Evolutionary conservation across 2,329 filamentous ascomycete genomes (phyloP).

Genomic region (Triangularia setosa): DNA sequence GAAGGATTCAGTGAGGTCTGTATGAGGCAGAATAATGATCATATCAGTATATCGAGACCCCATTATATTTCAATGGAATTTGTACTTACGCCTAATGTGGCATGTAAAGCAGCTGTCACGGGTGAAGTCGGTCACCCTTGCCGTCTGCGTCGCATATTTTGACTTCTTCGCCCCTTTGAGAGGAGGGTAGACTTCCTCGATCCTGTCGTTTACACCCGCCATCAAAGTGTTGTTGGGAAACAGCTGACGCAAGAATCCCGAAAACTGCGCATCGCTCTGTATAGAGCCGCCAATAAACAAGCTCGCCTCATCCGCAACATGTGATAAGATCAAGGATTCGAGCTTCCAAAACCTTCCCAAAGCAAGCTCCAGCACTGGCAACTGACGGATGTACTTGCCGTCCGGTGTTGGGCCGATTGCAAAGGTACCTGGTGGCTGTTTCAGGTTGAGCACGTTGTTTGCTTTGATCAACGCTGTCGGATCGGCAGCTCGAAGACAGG

Average conservation of each 20-base stretch:
- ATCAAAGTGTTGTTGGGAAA: slow-evolving; percentile 33
- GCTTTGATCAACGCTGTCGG: slow-evolving; percentile 25
- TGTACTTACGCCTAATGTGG: slow-evolving; percentile 31
- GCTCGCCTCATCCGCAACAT: slow-evolving; percentile 30
- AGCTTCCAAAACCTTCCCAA: slow-evolving; percentile 29
- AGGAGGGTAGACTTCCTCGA: slow-evolving; percentile 32
- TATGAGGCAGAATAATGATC: not conserved
- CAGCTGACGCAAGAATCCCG: slow-evolving; percentile 28
- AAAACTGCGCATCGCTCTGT: slow-evolving; percentile 33
- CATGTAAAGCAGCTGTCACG: slow-evolving; percentile 37
- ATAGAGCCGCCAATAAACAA: slow-evolving; percentile 31
- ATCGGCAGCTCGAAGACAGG: slow-evolving; percentile 29
- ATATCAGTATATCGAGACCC: not conserved
- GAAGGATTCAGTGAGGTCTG: slow-evolving; percentile 35
- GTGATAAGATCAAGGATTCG: slow-evolving; percentile 30
- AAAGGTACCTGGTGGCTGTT: slow-evolving; percentile 29
- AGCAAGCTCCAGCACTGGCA: slow-evolving; percentile 31
- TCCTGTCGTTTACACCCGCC: slow-evolving; percentile 26
- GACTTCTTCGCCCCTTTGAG: slow-evolving; percentile 11
- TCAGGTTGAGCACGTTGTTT: slow-evolving; percentile 29
- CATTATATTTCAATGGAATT: not conserved
- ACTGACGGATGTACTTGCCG: slow-evolving; percentile 31
- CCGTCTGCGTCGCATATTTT: slow-evolving; percentile 29
- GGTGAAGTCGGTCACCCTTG: slow-evolving; percentile 31
- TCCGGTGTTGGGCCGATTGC: slow-evolving; percentile 33